These are phyloP conservation scores for Cinnamomum micranthum DNA, from an alignment of 164 flowering plant genomes.

Conservation along the genomic window DNA sequence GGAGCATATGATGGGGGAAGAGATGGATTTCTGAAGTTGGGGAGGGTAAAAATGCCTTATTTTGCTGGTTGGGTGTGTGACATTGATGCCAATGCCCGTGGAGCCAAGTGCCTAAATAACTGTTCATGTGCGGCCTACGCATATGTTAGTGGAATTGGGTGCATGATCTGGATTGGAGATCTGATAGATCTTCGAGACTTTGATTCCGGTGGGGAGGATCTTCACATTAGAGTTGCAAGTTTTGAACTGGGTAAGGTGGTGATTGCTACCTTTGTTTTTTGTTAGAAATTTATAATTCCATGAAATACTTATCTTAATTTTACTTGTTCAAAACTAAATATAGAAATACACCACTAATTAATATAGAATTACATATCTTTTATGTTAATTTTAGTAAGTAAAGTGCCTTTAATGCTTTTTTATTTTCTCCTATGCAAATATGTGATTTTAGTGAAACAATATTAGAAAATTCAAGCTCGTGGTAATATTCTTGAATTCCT, in stretches of 20 bases:
- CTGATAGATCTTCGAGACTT: constrained; percentile 1
- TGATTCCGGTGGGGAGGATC: constrained; percentile 5
- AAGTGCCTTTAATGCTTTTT: neutral
- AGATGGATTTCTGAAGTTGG: constrained; percentile 14
- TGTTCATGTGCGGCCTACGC: constrained; percentile 30
- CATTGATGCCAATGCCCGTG: constrained; percentile 3
- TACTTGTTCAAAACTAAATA: neutral
- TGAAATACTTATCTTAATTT: neutral
- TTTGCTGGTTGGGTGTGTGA: neutral
- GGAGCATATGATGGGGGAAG: neutral
- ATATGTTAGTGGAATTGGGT: constrained; percentile 3
- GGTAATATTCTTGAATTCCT: too few species aligned
- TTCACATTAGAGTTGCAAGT: constrained; percentile 12
- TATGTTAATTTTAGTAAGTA: neutral
- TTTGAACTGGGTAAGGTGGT: constrained; percentile 12
- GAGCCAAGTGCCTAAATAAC: constrained; percentile 15
- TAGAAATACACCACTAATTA: neutral
- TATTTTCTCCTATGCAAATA: neutral
- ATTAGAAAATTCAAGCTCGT: too few species aligned
- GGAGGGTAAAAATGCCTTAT: constrained; percentile 19
- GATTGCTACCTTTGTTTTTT: neutral
- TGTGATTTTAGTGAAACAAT: neutral
- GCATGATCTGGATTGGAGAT: constrained; percentile 6
- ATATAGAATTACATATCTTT: neutral
- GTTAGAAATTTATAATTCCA: neutral